These are phyloP conservation scores for Thelonectria discophora DNA, from an alignment of 2,329 filamentous ascomycete species.

Conservation along the genomic window DNA sequence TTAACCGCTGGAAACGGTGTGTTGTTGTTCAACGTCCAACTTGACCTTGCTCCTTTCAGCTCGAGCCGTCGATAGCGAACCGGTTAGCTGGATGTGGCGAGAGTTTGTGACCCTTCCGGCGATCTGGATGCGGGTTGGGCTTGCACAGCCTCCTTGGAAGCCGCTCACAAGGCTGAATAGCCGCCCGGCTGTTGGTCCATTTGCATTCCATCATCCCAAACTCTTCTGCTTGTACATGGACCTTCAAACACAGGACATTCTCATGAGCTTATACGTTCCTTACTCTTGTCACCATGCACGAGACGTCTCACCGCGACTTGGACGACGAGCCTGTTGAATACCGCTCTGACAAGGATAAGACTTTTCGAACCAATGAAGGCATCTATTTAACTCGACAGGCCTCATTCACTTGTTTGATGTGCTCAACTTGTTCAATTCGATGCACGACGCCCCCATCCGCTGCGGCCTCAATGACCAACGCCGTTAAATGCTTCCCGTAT, in stretches of 20 bases:
- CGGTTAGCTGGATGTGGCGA: not conserved
- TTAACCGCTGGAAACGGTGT: too few species aligned
- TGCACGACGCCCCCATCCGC: conserved; percentile 10
- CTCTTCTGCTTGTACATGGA: not conserved
- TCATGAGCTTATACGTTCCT: not conserved
- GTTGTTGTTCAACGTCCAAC: not conserved
- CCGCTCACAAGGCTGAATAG: not conserved
- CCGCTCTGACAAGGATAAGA: too few species aligned
- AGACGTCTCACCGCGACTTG: not conserved
- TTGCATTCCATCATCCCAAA: not conserved
- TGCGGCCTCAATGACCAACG: conserved; percentile 21
- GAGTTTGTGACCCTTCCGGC: not conserved
- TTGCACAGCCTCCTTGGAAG: not conserved
- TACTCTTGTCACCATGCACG: not conserved
- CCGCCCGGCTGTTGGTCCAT: not conserved
- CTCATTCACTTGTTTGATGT: not conserved
- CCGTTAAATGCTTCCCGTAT: conserved; percentile 57
- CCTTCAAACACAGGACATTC: too few species aligned
- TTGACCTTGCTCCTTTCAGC: not conserved
- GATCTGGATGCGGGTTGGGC: not conserved
- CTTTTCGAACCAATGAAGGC: too few species aligned
- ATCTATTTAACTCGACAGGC: too few species aligned
- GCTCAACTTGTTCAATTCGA: conserved; percentile 17
- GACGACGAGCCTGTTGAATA: too few species aligned
- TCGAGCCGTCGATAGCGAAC: not conserved